Base-by-base conservation (phyloP, 2,329 filamentous ascomycete species). In the Penicillium glabrum region DNA sequence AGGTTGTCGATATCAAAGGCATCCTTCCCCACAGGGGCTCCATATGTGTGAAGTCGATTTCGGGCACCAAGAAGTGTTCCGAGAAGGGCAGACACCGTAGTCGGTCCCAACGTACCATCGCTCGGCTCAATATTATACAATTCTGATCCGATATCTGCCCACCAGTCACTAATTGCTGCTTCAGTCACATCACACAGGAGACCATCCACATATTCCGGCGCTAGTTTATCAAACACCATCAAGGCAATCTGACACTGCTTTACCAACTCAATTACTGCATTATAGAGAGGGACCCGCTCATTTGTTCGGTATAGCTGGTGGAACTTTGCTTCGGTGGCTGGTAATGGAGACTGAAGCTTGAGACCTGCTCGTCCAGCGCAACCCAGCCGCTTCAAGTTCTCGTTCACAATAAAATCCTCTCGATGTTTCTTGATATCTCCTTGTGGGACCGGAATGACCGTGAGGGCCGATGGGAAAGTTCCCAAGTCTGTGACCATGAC, bases 401-500 rank as follows among this genome's bases (percentile, higher is more conserved):
- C 95, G 67, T 97, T 98, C 60, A 98, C 89, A 59, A 97, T 89
- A 70, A 98, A 98, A 26, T 89, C 83, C 54, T 90, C 87, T 23
- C 91, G 84, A 68, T 96, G 88, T 67, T 86, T 89, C 61, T 84
- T 86, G 31, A 96, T 82, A 70, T 98, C 91, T 10, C 95, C 95
- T 54, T 91, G 89, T 0, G 93, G 93, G 0, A 98, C 88, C 0
- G 89, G 82, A 56, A 98, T 96, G n/a, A 97, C 91, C 0, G 91
- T 96, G 59, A 98, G 80, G 0, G 91, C 89, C 0, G 93, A 96
- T 3, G 95, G 93, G 61, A 99, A 97, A 61, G 87, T 89, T 75
- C 90, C 93, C 29, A 98, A 79, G 71, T 97, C 97, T 5, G 95
- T 98, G 56, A 97, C 88, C 89, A 97, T 96, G 58, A 98, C 77